Base-by-base conservation (phyloP, 1,284 basidiomycete genomes). In the Leucoagaricus sp. region DNA sequence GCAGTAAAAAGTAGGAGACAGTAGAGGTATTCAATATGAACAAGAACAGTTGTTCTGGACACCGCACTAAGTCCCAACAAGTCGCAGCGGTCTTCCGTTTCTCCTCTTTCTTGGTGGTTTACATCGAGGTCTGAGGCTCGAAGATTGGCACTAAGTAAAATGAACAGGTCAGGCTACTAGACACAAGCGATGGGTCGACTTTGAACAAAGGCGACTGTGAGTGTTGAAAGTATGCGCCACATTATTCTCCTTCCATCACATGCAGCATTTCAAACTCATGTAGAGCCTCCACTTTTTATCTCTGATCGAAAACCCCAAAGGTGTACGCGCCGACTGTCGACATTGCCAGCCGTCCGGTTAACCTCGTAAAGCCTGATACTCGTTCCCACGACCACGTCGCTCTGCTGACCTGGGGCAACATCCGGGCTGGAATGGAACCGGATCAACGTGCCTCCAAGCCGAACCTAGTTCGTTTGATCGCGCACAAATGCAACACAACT, bases 1-100 rank as follows among this genome's bases (percentile, higher is more conserved):
- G n/a, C n/a, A n/a, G n/a, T n/a, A n/a, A n/a, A n/a, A n/a, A n/a
- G n/a, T n/a, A n/a, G n/a, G n/a, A n/a, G n/a, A n/a, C n/a, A n/a
- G n/a, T n/a, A n/a, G n/a, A n/a, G n/a, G n/a, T n/a, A n/a, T n/a
- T n/a, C n/a, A n/a, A n/a, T n/a, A n/a, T 6, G 6, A 33, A 33
- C 31, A 33, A 12, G 31, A 33, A 33, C 31, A 33, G 6, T 33
- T 12, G 12, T 33, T 33, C 31, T n/a, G n/a, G n/a, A 48, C 15
- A 8, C 48, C 48, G 48, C 48, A 49, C 48, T 49, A 49, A 49
- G 23, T 49, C 48, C 48, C 48, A 7, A 26, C 48, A 49, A 49
- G 23, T 49, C 48, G 33, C 48, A 7, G 21, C 48, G 48, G 48
- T n/a, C 48, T 49, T 15, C 34, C 33, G 48, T 19, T 13, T 26